A percentile compares a stretch with the other conserved stretches of the same genome.
Conservation (phyloP, 73 alveolate species). For the Tetrahymena malaccensis region DNA sequence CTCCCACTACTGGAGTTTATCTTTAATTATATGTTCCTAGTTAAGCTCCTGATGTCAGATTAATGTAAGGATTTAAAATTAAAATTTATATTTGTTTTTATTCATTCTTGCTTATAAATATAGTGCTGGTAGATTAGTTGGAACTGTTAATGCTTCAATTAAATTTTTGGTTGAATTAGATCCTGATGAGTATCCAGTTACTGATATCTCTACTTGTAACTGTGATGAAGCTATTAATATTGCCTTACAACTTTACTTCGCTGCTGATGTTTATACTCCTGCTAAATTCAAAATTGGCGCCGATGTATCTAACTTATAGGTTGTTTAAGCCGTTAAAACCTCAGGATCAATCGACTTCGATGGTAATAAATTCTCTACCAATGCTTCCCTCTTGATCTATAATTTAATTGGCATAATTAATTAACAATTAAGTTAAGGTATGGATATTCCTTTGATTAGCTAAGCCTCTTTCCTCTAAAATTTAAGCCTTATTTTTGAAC, state of each 20-base stretch:
- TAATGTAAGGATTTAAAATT: neutral
- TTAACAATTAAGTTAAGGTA: neutral
- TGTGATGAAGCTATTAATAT: neutral
- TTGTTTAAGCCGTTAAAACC: neutral
- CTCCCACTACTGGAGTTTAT: neutral
- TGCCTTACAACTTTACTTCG: neutral
- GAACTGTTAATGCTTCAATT: neutral
- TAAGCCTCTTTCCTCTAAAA: neutral
- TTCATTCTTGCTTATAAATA: neutral
- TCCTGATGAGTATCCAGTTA: neutral
- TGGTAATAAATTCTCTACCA: neutral
- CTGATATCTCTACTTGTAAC: neutral
- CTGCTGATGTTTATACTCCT: neutral
- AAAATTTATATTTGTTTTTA: neutral
- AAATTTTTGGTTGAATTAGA: neutral
- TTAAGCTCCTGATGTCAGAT: neutral
- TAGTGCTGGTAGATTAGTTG: neutral
- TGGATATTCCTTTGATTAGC: neutral
- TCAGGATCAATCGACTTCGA: neutral
- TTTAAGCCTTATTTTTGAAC: neutral
- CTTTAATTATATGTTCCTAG: neutral
- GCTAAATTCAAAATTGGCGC: neutral
- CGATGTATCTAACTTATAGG: neutral
- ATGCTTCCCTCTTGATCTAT: neutral
- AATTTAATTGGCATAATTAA: neutral